These are phyloP conservation scores for Xerocomellus dryophilus DNA, from an alignment of 768 basidiomycete species.

Conservation along the genomic window DNA sequence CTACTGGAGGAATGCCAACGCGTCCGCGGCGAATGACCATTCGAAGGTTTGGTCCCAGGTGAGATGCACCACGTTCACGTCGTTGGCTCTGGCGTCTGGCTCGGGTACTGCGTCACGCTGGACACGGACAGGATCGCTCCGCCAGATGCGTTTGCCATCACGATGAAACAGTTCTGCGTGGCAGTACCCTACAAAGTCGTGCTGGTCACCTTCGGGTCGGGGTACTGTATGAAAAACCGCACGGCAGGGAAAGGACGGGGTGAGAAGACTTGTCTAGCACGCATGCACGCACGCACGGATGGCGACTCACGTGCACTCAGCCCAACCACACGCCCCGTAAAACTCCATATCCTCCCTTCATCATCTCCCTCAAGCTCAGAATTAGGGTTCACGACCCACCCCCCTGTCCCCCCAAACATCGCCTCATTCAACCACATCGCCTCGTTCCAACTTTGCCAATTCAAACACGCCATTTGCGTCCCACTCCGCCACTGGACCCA, in stretches of 20 bases:
- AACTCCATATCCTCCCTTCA: constrained; percentile 3
- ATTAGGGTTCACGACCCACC: constrained; percentile 54
- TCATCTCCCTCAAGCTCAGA: constrained; percentile 18
- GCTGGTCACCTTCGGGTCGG: constrained; percentile 37
- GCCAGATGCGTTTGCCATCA: constrained; percentile 41
- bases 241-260: not conserved
- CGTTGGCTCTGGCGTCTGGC: not conserved
- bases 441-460: constrained; percentile 61
- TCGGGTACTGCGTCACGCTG: constrained; percentile 29
- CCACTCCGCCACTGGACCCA: constrained; percentile 54
- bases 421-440: constrained; percentile 63
- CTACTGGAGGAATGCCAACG: constrained; percentile 52
- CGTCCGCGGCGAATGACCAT: constrained; percentile 50
- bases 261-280: not conserved
- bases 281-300: not conserved
- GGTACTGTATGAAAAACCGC: constrained; percentile 37
- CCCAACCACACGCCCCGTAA: constrained; percentile 40
- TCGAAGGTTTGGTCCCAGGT: constrained; percentile 43
- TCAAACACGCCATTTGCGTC: constrained; percentile 54
- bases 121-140: constrained; percentile 37
- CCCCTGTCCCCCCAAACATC: constrained; percentile 54
- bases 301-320: constrained; percentile 41
- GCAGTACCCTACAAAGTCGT: constrained; percentile 42
- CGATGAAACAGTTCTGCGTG: constrained; percentile 45
- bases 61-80: constrained; percentile 31